These are phyloP conservation scores for Pezicula carpinea DNA, from an alignment of 2,329 filamentous ascomycete species.

Conservation along the genomic window DNA sequence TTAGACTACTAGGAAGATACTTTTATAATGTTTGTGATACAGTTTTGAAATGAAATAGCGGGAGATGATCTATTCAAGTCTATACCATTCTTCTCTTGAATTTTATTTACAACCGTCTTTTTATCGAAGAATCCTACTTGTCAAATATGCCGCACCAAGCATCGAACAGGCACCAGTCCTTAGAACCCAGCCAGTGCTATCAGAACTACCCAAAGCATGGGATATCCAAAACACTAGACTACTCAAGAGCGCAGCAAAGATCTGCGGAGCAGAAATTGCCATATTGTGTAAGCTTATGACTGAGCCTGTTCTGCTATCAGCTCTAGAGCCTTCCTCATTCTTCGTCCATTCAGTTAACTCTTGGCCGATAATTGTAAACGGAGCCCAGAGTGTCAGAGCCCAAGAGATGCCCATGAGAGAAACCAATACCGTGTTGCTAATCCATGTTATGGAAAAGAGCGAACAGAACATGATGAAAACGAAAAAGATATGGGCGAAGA, in stretches of 20 bases:
- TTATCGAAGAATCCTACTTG: too few relatives aligned
- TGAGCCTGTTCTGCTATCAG: neutral
- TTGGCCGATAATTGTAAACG: slow-evolving; percentile 25
- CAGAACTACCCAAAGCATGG: neutral
- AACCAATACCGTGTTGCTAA: slow-evolving; percentile 7
- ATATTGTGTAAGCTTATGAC: slow-evolving; percentile 12
- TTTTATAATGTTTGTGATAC: too few relatives aligned
- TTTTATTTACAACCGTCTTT: too few relatives aligned
- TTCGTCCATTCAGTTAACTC: slow-evolving; percentile 20
- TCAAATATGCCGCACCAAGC: slow-evolving; percentile 4
- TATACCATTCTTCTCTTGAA: too few relatives aligned
- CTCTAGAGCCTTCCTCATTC: slow-evolving; percentile 6
- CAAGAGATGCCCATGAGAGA: slow-evolving; percentile 25
- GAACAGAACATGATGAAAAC: slow-evolving; percentile 11
- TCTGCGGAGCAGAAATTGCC: slow-evolving; percentile 12
- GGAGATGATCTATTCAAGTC: too few relatives aligned
- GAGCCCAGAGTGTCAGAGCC: slow-evolving; percentile 28
- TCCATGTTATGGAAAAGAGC: slow-evolving; percentile 8
- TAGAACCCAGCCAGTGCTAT: slow-evolving; percentile 6
- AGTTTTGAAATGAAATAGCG: too few relatives aligned
- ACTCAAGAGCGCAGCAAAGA: slow-evolving; percentile 7
- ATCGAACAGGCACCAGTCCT: slow-evolving; percentile 5
- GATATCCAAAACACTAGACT: slow-evolving; percentile 5
- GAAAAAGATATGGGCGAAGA: slow-evolving; percentile 15
- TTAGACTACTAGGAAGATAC: too few relatives aligned